Evolutionary conservation across 495 filamentous ascomycete species (phyloP).

Genomic region (Aspergillus affinis): DNA sequence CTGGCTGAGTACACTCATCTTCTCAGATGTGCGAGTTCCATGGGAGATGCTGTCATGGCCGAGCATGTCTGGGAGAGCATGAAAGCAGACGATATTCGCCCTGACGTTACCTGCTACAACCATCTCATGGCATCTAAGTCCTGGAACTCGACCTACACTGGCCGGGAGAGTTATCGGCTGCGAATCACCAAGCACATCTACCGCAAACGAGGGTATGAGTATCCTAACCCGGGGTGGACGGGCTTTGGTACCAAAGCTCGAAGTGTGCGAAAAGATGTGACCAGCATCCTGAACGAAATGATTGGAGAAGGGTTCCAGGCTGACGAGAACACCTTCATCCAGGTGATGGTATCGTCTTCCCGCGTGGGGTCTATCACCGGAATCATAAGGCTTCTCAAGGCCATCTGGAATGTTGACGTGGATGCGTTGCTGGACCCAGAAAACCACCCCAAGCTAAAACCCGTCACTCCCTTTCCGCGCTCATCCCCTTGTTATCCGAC

Average conservation of each 20-base stretch:
- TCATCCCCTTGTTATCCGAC: conserved; percentile 58
- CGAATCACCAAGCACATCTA: conserved; percentile 41
- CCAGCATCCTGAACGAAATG: conserved; percentile 52
- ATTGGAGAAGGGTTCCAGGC: conserved; percentile 38
- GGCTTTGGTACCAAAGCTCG: conserved; percentile 32
- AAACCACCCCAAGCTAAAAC: conserved; percentile 26
- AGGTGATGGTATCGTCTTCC: conserved; percentile 54
- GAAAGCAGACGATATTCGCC: conserved; percentile 32
- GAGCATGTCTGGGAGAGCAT: conserved; percentile 55
- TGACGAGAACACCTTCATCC: conserved; percentile 56
- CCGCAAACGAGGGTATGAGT: conserved; percentile 24
- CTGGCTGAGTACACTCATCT: conserved; percentile 56
- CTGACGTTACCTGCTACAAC: conserved; percentile 58
- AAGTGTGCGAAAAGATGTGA: conserved; percentile 38
- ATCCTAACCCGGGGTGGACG: conserved; percentile 24
- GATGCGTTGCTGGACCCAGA: conserved; percentile 31
- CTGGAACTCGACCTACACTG: conserved; percentile 40
- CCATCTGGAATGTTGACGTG: conserved; percentile 61
- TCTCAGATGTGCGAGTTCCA: conserved; percentile 52
- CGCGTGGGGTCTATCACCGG: conserved; percentile 53
- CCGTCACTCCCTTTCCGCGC: conserved; percentile 31
- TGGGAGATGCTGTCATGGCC: conserved; percentile 46
- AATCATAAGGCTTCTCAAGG: conserved; percentile 49
- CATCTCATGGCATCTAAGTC: conserved; percentile 49
- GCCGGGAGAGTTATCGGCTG: conserved; percentile 37